Percentiles rank a stretch among this genome's conserved stretches.
phyloP scores from a whole-genome alignment of 495 filamentous ascomycete genomes.

The Penicillium chermesinum region DNA sequence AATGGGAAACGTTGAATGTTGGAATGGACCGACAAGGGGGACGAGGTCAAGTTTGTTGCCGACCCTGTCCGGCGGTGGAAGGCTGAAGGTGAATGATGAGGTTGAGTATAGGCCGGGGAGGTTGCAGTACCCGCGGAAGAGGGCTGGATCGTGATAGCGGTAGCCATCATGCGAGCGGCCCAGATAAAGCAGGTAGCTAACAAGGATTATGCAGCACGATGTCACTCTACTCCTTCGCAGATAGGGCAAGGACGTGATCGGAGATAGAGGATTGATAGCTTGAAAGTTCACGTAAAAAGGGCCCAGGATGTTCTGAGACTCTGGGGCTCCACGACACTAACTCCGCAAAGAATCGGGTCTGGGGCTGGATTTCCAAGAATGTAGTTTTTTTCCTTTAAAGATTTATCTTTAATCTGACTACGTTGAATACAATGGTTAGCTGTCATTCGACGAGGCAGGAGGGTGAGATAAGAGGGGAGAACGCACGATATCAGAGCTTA shows the following conservation, averaged over 20 bases:
- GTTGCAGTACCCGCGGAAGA: slow-evolving; percentile 27
- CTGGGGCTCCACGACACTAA: slow-evolving; percentile 3
- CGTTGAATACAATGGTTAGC: not conserved
- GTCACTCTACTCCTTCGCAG: no score
- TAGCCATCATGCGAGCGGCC: slow-evolving; percentile 28
- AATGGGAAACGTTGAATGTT: slow-evolving; percentile 22
- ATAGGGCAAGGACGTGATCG: not conserved
- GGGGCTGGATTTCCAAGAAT: slow-evolving; percentile 8
- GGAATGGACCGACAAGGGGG: slow-evolving; percentile 24
- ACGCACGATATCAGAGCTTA: slow-evolving; percentile 15
- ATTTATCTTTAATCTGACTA: not conserved
- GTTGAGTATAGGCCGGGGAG: slow-evolving; percentile 24
- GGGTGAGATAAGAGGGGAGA: not conserved
- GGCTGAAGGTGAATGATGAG: slow-evolving; percentile 22
- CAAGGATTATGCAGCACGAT: no score
- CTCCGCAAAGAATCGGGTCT: slow-evolving; percentile 1
- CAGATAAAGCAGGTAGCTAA: no score
- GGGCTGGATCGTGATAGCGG: slow-evolving; percentile 44
- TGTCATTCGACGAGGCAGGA: not conserved
- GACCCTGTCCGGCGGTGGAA: slow-evolving; percentile 25
- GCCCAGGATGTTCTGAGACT: no score
- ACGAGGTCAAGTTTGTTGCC: slow-evolving; percentile 28
- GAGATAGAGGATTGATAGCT: slow-evolving; percentile 11
- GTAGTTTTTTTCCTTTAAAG: not conserved
- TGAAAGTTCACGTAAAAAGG: slow-evolving; percentile 15